These are phyloP conservation scores for Apiospora marii DNA, from an alignment of 2,329 filamentous ascomycete species.

Conservation along the genomic window DNA sequence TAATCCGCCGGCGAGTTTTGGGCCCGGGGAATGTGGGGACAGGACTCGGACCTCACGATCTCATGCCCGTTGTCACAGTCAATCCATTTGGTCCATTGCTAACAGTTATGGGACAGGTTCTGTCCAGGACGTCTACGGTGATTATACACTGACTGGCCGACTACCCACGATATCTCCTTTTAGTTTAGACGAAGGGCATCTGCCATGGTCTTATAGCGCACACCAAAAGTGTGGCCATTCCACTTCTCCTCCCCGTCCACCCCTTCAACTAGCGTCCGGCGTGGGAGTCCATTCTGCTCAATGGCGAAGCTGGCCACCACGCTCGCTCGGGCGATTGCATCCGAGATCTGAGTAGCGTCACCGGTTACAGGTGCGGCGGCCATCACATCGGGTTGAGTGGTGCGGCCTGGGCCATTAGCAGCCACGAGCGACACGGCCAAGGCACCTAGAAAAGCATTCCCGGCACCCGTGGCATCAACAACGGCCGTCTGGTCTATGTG, in stretches of 20 bases:
- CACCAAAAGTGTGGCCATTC: background rate
- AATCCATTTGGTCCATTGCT: background rate
- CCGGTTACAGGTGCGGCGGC: background rate
- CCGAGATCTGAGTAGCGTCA: constrained; percentile 24
- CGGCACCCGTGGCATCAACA: constrained; percentile 46
- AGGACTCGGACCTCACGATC: background rate
- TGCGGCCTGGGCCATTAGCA: background rate
- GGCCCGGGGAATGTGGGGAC: background rate
- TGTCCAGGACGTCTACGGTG: too few relatives aligned
- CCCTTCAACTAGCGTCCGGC: background rate
- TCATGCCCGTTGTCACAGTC: background rate
- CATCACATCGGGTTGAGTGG: background rate
- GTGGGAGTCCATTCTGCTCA: constrained; percentile 42
- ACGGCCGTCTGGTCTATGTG: constrained; percentile 30
- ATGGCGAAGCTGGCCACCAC: constrained; percentile 45
- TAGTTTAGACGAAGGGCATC: background rate
- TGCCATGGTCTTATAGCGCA: background rate
- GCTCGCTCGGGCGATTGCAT: constrained; percentile 36
- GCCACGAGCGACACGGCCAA: constrained; percentile 37
- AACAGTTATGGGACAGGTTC: too few relatives aligned
- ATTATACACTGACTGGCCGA: too few relatives aligned
- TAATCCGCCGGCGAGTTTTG: background rate
- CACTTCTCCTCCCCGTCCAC: background rate
- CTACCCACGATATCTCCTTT: too few relatives aligned
- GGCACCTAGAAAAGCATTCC: constrained; percentile 47